Conservation (phyloP, 371 early-diverging fungal species). For the Blakeslea trispora region DNA sequence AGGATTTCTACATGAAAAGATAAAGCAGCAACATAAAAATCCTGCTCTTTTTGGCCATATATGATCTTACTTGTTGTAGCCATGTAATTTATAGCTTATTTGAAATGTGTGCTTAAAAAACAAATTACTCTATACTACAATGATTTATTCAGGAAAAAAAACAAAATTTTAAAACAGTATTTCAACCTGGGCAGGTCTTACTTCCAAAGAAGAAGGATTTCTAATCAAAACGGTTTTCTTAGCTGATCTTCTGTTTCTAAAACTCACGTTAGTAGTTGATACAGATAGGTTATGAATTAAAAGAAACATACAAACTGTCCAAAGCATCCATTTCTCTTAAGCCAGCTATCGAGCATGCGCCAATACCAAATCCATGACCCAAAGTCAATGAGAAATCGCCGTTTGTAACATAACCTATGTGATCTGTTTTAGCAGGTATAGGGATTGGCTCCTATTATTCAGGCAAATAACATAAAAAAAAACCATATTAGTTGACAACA, state of each 20-base stretch:
- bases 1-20: too few relatives aligned
- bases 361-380: conserved; percentile 67
- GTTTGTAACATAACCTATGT: conserved; percentile 74
- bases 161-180: conserved; percentile 7
- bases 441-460: background rate
- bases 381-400: conserved; percentile 68
- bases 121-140: too few relatives aligned
- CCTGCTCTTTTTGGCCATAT: too few relatives aligned
- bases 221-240: conserved; percentile 57
- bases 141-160: conserved; percentile 1
- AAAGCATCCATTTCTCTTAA: conserved; percentile 29
- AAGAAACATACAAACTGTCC: conserved; percentile 33
- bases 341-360: conserved; percentile 53
- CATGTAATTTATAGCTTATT: too few relatives aligned
- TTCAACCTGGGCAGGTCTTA: conserved; percentile 50
- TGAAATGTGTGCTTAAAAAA: too few relatives aligned
- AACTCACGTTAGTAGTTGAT: background rate
- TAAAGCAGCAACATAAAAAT: too few relatives aligned
- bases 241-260: conserved; percentile 24
- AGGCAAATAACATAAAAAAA: too few relatives aligned
- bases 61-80: too few relatives aligned
- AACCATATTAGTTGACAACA: background rate
- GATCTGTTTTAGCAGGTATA: conserved; percentile 24
- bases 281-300: background rate
- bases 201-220: conserved; percentile 45